Evolutionary conservation across 805 yeast species (phyloP).

Genomic region (Danielozyma ontarioensis): DNA sequence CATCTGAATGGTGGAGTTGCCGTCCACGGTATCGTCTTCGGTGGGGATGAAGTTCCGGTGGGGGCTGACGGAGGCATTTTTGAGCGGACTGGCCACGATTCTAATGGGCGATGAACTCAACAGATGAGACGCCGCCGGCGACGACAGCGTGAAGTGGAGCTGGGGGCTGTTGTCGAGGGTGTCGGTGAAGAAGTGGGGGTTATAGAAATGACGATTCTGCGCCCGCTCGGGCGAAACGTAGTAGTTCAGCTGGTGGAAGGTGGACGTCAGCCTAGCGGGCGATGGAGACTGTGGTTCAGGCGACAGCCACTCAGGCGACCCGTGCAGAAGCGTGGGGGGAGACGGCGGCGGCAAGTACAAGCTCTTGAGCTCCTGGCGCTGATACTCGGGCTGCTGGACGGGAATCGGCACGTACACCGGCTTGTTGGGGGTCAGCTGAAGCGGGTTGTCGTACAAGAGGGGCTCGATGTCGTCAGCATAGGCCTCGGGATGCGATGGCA

Average conservation of each 20-base stretch:
- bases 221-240: constrained; percentile 3
- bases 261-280: constrained; percentile 13
- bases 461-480: constrained; percentile 35
- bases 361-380: constrained; percentile 15
- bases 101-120: constrained; percentile 26
- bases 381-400: constrained; percentile 32
- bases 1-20: constrained; percentile 36
- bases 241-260: constrained; percentile 4
- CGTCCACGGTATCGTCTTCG: constrained; percentile 32
- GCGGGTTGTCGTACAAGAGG: constrained; percentile 12
- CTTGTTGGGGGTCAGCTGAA: constrained; percentile 2
- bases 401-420: constrained; percentile 37
- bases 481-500: too few species aligned
- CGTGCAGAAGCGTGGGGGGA: constrained; percentile 26
- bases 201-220: constrained; percentile 26
- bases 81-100: not conserved
- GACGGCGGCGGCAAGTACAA: constrained; percentile 34
- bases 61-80: constrained; percentile 20
- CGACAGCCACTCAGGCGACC: constrained; percentile 33
- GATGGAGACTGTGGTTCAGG: constrained; percentile 36
- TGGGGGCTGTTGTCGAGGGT: constrained; percentile 5
- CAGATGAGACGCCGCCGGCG: constrained; percentile 6
- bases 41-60: constrained; percentile 9
- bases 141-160: constrained; percentile 9
- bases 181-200: constrained; percentile 38